Evolutionary conservation across 345 rosid species (phyloP), one percentile per base, ranked within the genome.

Genomic region (Lagerstroemia speciosa): DNA sequence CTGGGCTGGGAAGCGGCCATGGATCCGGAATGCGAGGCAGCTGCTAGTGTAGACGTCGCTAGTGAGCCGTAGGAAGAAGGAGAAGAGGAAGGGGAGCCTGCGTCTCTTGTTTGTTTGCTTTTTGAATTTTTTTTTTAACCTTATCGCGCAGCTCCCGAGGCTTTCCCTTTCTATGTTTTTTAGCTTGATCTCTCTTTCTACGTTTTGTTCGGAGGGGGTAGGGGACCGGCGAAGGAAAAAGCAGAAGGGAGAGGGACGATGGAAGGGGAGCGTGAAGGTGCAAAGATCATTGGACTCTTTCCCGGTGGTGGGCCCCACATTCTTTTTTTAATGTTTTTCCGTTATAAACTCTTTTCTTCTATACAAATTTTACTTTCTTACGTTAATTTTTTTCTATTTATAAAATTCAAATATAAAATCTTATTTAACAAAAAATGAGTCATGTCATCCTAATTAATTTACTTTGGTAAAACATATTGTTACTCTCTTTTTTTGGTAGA

Each of bases 61-160:
- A 40, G 45, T 46, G 52, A 46, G 52, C 12, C 3, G 22, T 1
- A 8, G 16, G 66, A n/a, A 37, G 46, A 14, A 41, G 67, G 36
- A 40, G 27, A 64, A 24, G 43, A 64, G 4, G 30, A 16, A 60
- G 31, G 32, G 29, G 57, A 38, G 6, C 22, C 29, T 1, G 36
- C 27, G 15, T 24, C 31, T 60, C 61, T 26, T 31, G 14, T 16
- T 60, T 7, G 64, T 26, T 60, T 26, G 17, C n/a, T 29, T 68
- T 48, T 22, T 38, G 41, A 9, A 29, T 38, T 67, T 50, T 22
- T 67, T 33, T 67, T 38, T 5, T 38, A 38, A 48, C 57, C 37
- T 67, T 43, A 41, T 10, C 9, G 65, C 36, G 52, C 65, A 30
- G 71, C 37, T 58, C 71, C 65, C 71, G 38, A 69, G 20, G 55